Conservation (phyloP, 2,329 filamentous ascomycete species). For the Venturiaceae sp. region DNA sequence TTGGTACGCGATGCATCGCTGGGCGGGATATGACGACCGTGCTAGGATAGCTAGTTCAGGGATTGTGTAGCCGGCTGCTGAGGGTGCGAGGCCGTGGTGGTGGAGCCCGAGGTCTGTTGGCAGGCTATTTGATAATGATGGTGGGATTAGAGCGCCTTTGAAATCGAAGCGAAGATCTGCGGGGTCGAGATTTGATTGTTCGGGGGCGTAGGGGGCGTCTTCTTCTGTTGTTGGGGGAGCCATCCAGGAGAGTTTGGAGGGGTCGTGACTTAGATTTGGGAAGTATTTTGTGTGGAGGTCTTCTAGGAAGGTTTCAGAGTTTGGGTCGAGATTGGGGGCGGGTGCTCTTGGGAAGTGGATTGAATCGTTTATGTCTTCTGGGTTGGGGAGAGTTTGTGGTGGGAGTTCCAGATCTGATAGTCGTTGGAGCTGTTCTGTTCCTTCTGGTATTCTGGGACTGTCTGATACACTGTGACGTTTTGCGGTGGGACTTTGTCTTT, state of each 20-base stretch:
- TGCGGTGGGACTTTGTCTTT: not conserved
- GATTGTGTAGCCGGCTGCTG: conserved; percentile 90
- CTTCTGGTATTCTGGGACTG: not conserved
- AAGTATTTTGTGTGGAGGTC: conserved; percentile 91
- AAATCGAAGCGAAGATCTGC: conserved; percentile 85
- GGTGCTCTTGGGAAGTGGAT: conserved; percentile 52
- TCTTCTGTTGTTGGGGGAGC: conserved; percentile 55
- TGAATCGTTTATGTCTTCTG: conserved; percentile 12
- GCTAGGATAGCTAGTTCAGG: conserved; percentile 74
- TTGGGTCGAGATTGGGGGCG: conserved; percentile 69
- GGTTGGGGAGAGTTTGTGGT: not conserved
- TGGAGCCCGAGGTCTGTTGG: conserved; percentile 75
- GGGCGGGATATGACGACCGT: conserved; percentile 71
- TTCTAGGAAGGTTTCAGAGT: conserved; percentile 71
- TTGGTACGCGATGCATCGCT: conserved; percentile 86
- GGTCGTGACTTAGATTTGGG: conserved; percentile 75
- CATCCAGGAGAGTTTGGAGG: conserved; percentile 85
- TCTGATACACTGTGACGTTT: conserved; percentile 4
- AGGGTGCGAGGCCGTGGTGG: conserved; percentile 86
- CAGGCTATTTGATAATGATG: conserved; percentile 61
- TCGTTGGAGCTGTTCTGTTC: not conserved
- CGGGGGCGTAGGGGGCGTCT: conserved; percentile 74
- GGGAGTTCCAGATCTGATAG: not conserved
- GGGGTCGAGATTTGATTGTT: conserved; percentile 59
- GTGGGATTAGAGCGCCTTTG: conserved; percentile 68